Conservation (phyloP, 2,329 filamentous ascomycete genomes). For the Pseudopyricularia cyperi region DNA sequence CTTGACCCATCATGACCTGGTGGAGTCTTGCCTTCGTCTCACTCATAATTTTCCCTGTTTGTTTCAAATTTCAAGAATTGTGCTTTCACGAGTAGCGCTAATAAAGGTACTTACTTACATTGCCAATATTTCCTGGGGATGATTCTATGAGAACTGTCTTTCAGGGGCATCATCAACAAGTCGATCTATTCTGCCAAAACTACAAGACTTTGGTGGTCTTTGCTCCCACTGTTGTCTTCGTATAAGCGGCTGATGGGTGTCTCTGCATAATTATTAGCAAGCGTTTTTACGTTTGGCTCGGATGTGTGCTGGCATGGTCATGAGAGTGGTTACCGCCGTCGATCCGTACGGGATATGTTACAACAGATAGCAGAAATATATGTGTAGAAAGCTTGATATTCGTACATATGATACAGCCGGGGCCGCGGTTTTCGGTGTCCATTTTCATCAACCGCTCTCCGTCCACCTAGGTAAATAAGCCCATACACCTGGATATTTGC, state of each 20-base stretch:
- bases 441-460: neutral
- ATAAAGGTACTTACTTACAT: neutral
- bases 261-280: too few relatives aligned
- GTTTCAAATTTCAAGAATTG: neutral
- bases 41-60: neutral
- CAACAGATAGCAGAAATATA: neutral
- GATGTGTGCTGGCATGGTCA: too few relatives aligned
- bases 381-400: neutral
- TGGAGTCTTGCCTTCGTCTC: too few relatives aligned
- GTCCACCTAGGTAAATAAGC: neutral
- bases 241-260: too few relatives aligned
- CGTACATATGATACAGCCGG: neutral
- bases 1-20: too few relatives aligned
- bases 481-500: too few relatives aligned
- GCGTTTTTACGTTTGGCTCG: too few relatives aligned
- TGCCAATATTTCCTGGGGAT: neutral
- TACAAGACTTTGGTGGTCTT: too few relatives aligned
- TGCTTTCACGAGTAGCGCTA: neutral
- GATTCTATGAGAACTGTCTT: neutral
- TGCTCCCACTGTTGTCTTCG: too few relatives aligned
- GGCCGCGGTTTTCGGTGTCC: neutral
- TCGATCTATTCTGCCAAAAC: too few relatives aligned
- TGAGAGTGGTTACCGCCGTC: too few relatives aligned
- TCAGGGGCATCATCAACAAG: neutral
- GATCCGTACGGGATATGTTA: too few relatives aligned